phyloP scores from a whole-genome alignment of 1,284 basidiomycete species.

The Cerrena zonata region DNA sequence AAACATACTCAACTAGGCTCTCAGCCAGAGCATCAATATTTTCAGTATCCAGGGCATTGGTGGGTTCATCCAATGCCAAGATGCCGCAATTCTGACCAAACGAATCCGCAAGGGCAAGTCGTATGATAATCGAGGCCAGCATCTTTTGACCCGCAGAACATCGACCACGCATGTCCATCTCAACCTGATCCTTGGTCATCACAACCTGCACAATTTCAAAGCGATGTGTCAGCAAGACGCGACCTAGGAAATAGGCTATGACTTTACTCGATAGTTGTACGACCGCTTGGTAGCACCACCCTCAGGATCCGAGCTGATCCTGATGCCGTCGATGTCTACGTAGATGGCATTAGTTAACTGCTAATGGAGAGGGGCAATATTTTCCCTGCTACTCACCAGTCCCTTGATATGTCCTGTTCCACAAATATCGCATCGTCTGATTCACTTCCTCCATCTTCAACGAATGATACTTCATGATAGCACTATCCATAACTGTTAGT shows the following conservation, averaged over 20 bases:
- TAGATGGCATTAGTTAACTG: no score
- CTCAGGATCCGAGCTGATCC: constrained; percentile 91
- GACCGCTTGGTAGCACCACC: constrained; percentile 76
- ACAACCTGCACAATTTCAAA: constrained; percentile 83
- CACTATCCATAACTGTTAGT: constrained; percentile 41
- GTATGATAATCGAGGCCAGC: constrained; percentile 97
- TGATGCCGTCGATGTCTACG: constrained; percentile 93
- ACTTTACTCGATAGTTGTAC: constrained; percentile 91
- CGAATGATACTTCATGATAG: constrained; percentile 97
- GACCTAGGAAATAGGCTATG: not conserved
- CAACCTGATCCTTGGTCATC: constrained; percentile 97
- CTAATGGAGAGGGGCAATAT: no score
- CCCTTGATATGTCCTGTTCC: constrained; percentile 99
- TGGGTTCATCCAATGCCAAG: constrained; percentile 95
- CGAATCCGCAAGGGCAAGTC: constrained; percentile 94
- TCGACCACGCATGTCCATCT: constrained; percentile 99
- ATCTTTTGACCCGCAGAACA: constrained; percentile 99
- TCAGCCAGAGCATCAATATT: constrained; percentile 93
- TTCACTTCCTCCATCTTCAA: constrained; percentile 99
- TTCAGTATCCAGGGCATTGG: constrained; percentile 93
- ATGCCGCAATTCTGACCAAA: constrained; percentile 98
- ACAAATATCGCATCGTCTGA: constrained; percentile 89
- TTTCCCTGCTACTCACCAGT: constrained; percentile 80
- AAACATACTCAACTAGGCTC: constrained; percentile 83
- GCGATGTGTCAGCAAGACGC: constrained; percentile 20